These are phyloP conservation scores for Iberis pinnata DNA, from an alignment of 345 rosid species.

Conservation along the genomic window DNA sequence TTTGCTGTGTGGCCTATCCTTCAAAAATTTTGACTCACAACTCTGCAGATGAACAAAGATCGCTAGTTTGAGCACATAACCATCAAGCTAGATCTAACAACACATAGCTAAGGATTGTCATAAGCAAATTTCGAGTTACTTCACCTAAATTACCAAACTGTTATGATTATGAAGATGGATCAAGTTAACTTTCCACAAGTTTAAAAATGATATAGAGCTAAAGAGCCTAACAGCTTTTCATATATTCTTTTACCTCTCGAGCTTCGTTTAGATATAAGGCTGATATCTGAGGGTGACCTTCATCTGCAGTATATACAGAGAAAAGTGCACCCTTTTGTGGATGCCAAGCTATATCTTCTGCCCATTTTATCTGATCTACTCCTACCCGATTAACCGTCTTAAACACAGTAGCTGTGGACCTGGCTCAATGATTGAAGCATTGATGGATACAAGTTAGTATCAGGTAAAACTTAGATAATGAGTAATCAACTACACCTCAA, in stretches of 20 bases:
- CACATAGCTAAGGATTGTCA: too few relatives aligned
- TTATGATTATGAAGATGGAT: too few relatives aligned
- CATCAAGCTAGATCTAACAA: too few relatives aligned
- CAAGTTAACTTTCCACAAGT: slow-evolving; percentile 4
- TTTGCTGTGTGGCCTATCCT: slow-evolving; percentile 31
- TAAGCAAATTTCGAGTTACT: too few relatives aligned
- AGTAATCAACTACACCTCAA: background rate
- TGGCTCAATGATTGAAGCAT: slow-evolving; percentile 14
- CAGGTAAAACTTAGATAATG: background rate
- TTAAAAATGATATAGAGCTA: background rate
- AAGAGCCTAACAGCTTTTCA: background rate
- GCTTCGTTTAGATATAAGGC: slow-evolving; percentile 22
- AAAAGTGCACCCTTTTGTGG: slow-evolving; percentile 31
- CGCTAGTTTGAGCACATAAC: background rate
- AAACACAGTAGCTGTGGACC: slow-evolving; percentile 25
- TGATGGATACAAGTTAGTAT: slow-evolving; percentile 8
- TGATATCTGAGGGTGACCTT: slow-evolving; percentile 31
- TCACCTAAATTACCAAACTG: too few relatives aligned
- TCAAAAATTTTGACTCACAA: slow-evolving; percentile 27
- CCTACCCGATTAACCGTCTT: slow-evolving; percentile 22
- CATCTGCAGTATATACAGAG: slow-evolving; percentile 30
- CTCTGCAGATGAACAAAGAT: slow-evolving; percentile 22
- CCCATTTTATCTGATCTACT: slow-evolving; percentile 30
- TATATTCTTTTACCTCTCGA: slow-evolving; percentile 17
- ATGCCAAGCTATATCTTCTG: slow-evolving; percentile 38